These are phyloP conservation scores for Lavandula angustifolia DNA, from an alignment of 257 asterid genomes.

Conservation along the genomic window DNA sequence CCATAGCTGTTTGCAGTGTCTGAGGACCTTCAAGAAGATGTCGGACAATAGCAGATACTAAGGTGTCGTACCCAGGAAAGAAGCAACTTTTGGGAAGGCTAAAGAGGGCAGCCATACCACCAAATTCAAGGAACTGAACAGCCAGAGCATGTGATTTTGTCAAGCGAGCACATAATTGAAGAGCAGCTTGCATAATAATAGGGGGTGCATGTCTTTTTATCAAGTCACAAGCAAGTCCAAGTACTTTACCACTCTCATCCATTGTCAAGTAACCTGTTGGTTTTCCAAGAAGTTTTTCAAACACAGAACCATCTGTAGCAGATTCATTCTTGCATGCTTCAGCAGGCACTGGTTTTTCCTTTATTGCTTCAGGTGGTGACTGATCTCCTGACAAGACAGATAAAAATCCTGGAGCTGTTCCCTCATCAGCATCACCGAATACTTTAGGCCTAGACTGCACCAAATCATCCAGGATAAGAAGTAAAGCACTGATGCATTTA, in stretches of 20 bases:
- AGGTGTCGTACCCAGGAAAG: slow-evolving; percentile 91
- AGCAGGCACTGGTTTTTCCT: slow-evolving; percentile 42
- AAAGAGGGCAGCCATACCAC: slow-evolving; percentile 85
- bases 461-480: slow-evolving; percentile 87
- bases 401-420: slow-evolving; percentile 43
- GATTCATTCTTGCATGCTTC: slow-evolving; percentile 53
- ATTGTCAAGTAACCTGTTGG: slow-evolving; percentile 83
- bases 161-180: slow-evolving; percentile 92
- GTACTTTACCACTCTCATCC: slow-evolving; percentile 72
- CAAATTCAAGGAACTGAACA: slow-evolving; percentile 77
- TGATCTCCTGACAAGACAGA: slow-evolving; percentile 54
- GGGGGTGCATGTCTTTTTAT: slow-evolving; percentile 75
- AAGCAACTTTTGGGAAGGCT: slow-evolving; percentile 84
- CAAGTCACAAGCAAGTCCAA: slow-evolving; percentile 77
- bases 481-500: slow-evolving; percentile 79
- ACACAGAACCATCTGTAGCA: slow-evolving; percentile 36
- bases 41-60: slow-evolving; percentile 86
- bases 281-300: slow-evolving; percentile 78
- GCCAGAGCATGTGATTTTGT: slow-evolving; percentile 83
- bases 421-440: slow-evolving; percentile 53
- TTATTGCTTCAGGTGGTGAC: slow-evolving; percentile 50
- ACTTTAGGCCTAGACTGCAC: slow-evolving; percentile 71
- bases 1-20: slow-evolving; percentile 97
- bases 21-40: slow-evolving; percentile 99
- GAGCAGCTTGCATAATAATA: slow-evolving; percentile 90